phyloP scores from a whole-genome alignment of 202 grass and related monocot species.

The Digitaria exilis region DNA sequence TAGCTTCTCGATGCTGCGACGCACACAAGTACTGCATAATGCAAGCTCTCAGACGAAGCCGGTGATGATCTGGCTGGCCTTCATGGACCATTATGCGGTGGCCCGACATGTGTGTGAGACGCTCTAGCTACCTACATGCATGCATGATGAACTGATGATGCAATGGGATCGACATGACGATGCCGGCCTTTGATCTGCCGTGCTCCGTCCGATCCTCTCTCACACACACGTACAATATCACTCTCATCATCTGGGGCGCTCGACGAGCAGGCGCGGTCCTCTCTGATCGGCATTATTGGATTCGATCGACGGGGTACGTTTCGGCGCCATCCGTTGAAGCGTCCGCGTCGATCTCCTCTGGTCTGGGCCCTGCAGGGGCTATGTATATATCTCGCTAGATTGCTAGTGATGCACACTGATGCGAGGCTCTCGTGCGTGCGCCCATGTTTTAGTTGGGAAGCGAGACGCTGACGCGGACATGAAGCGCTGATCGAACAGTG shows the following conservation, averaged over 20 bases:
- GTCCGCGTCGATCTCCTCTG: constrained; percentile 27
- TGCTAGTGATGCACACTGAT: too few relatives aligned
- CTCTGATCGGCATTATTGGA: background rate
- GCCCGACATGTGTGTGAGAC: background rate
- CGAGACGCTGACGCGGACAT: background rate
- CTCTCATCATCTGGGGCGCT: background rate
- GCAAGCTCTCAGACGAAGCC: background rate
- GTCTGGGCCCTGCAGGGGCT: background rate
- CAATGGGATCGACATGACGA: background rate
- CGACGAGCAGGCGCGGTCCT: background rate
- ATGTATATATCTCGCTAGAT: too few relatives aligned
- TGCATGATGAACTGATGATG: background rate
- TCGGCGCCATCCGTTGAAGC: constrained; percentile 14
- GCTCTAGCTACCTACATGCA: constrained; percentile 2
- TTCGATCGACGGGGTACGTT: background rate
- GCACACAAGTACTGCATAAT: background rate
- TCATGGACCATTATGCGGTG: background rate
- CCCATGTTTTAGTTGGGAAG: constrained; percentile 3
- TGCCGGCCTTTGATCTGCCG: constrained; percentile 17
- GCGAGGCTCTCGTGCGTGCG: background rate
- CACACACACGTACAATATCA: too few relatives aligned
- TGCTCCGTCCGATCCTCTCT: too few relatives aligned
- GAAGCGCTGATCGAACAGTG: background rate
- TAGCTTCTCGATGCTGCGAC: background rate
- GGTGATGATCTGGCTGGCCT: background rate